Conservation (phyloP, 352 stramenopile genomes). For the Peronospora belbahrii region DNA sequence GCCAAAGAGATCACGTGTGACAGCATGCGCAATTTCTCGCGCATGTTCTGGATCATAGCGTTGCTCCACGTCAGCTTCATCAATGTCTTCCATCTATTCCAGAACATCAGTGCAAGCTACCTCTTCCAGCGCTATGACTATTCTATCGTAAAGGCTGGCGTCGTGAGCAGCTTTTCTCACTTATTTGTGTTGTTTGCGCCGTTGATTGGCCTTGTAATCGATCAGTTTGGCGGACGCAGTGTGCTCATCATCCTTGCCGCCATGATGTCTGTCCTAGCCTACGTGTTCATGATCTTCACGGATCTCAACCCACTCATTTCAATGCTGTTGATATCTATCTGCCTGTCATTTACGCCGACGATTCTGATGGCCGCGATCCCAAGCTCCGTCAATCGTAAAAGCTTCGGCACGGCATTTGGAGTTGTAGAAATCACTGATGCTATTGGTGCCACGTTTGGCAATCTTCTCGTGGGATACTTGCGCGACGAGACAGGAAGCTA, state of each 20-base stretch:
- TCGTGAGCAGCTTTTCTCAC: slow-evolving; percentile 74
- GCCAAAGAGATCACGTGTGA: slow-evolving; percentile 48
- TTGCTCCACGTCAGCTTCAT: slow-evolving; percentile 85
- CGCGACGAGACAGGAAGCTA: slow-evolving; percentile 72
- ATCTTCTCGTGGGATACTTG: slow-evolving; percentile 80
- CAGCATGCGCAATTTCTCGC: slow-evolving; percentile 61
- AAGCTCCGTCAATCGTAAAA: slow-evolving; percentile 62
- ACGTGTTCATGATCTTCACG: slow-evolving; percentile 83
- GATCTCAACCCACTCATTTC: slow-evolving; percentile 63
- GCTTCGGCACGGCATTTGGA: slow-evolving; percentile 78
- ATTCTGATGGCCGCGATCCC: slow-evolving; percentile 85
- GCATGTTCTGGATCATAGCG: slow-evolving; percentile 83
- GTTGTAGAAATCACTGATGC: slow-evolving; percentile 84
- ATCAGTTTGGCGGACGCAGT: slow-evolving; percentile 83
- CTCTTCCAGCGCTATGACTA: slow-evolving; percentile 83
- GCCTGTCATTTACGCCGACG: slow-evolving; percentile 79
- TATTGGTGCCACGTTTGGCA: slow-evolving; percentile 73
- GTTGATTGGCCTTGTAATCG: slow-evolving; percentile 82
- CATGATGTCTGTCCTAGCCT: slow-evolving; percentile 67
- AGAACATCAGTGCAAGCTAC: slow-evolving; percentile 85
- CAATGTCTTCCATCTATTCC: slow-evolving; percentile 88
- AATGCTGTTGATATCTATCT: slow-evolving; percentile 84
- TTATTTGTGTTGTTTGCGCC: slow-evolving; percentile 81
- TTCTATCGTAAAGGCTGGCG: slow-evolving; percentile 77
- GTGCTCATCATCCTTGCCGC: slow-evolving; percentile 68